Evolutionary conservation across 78 protist genomes (phyloP).

Genomic region (Anaeramoeba ignava): DNA sequence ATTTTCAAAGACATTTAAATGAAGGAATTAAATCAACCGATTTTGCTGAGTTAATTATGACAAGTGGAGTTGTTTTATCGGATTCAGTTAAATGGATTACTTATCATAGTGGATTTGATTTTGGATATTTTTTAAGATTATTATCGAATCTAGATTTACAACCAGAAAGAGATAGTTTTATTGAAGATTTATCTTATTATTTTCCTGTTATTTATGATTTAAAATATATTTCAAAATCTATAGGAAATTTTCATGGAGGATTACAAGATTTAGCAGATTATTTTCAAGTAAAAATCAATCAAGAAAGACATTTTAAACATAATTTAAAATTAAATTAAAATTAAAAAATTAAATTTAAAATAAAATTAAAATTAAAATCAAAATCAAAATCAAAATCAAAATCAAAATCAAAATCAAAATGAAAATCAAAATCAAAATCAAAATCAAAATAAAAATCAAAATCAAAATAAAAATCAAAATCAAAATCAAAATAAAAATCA

Average conservation of each 20-base stretch:
- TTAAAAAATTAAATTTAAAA: no score
- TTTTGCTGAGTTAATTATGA: slow-evolving; percentile 73
- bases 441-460: no score
- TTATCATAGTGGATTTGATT: neutral
- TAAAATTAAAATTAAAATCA: no score
- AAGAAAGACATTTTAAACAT: no score
- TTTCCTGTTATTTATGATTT: slow-evolving; percentile 86
- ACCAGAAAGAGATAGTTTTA: neutral
- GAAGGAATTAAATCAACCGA: slow-evolving; percentile 63
- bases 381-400: no score
- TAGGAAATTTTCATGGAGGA: slow-evolving; percentile 77
- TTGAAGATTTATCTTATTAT: neutral
- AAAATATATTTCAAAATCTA: slow-evolving; percentile 67
- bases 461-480: no score
- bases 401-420: no score
- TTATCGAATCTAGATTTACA: neutral
- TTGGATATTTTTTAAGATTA: neutral
- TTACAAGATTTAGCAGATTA: no score
- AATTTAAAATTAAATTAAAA: no score
- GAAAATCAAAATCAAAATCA: no score
- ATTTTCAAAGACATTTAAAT: slow-evolving; percentile 54
- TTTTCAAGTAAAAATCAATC: no score
- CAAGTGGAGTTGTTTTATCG: slow-evolving; percentile 49
- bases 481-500: no score
- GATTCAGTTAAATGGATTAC: neutral